Evolutionary conservation across 768 basidiomycete genomes (phyloP), one percentile per base, ranked within the genome.

Genomic region (Kwoniella sp.): DNA sequence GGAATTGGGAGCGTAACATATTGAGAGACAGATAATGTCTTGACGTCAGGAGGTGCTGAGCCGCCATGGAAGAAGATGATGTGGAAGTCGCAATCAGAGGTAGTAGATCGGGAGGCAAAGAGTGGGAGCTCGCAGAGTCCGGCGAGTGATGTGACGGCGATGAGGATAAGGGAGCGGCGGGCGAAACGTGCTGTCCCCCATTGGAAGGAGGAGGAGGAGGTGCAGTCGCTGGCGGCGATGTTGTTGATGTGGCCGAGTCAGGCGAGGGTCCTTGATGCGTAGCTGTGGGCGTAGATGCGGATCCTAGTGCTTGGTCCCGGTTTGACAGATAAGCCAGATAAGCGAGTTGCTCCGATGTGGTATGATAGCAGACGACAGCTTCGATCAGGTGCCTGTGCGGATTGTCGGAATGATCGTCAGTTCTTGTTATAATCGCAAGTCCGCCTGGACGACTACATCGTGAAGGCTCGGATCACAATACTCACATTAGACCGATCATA

Each of bases 401-500:
- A 23, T 48, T 48, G 47, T 48, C 25, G 23, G 20, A 25, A 26
- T 25, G 4, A 51, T 25, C 23, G 9, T n/a, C n/a, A n/a, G n/a
- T n/a, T n/a, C n/a, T n/a, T n/a, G 30, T 23, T 25, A 29, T 45
- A 45, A 45, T 45, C n/a, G n/a, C n/a, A n/a, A n/a, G n/a, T n/a
- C n/a, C n/a, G n/a, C n/a, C n/a, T n/a, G n/a, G n/a, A n/a, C n/a
- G n/a, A n/a, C n/a, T n/a, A n/a, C n/a, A n/a, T n/a, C n/a, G n/a
- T n/a, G n/a, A n/a, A n/a, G n/a, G n/a, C n/a, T n/a, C n/a, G n/a
- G n/a, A n/a, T n/a, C n/a, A n/a, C n/a, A n/a, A n/a, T 0, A 63
- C 75, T 69, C 66, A 76, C 75, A 73, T 74, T 59, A 76, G 67
- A 5, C 75, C 75, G 31, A 74, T 67, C 75, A 76, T 76, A 22